Conservation (phyloP, 139 green algal genomes). For the Ettlia oleoabundans region DNA sequence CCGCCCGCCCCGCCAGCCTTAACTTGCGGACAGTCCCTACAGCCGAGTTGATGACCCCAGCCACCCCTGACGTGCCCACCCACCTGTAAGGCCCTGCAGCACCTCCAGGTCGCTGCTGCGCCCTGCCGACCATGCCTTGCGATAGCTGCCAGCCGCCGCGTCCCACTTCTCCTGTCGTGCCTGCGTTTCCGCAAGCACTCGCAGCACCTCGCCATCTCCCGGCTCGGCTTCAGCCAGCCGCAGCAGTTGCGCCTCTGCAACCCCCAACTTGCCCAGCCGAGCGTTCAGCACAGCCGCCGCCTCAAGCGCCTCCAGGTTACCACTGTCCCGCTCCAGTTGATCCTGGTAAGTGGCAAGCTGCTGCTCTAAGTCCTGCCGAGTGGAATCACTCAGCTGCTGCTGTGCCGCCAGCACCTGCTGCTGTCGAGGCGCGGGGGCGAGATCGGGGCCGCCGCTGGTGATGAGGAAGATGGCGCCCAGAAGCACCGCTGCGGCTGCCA, state of each 20-base stretch:
- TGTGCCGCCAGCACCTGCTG: not conserved
- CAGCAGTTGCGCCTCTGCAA: constrained; percentile 30
- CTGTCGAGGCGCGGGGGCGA: not conserved
- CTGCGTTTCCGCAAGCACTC: constrained; percentile 51
- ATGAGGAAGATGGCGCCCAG: constrained; percentile 45
- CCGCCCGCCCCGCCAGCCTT: constrained; percentile 10
- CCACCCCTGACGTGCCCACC: no score
- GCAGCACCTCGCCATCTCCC: constrained; percentile 36
- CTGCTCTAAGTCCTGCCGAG: constrained; percentile 33
- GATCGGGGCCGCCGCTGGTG: constrained; percentile 36
- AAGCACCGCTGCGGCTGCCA: constrained; percentile 30
- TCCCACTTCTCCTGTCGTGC: constrained; percentile 11
- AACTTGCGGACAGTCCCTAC: constrained; percentile 50
- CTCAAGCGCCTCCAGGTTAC: constrained; percentile 39
- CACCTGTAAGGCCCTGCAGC: constrained; percentile 37
- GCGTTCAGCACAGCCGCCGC: constrained; percentile 40
- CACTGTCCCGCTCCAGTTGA: not conserved
- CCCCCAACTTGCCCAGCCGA: constrained; percentile 33
- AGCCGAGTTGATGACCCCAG: constrained; percentile 23
- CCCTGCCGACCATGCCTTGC: constrained; percentile 21
- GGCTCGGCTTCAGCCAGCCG: constrained; percentile 33
- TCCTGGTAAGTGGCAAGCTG: constrained; percentile 23
- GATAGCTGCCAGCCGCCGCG: constrained; percentile 41
- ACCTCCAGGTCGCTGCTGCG: constrained; percentile 36
- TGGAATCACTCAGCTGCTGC: constrained; percentile 16